A percentile compares a stretch with the other conserved stretches of the same genome.
Conservation (phyloP, 2,329 filamentous ascomycete species). For the Venturia asperata region DNA sequence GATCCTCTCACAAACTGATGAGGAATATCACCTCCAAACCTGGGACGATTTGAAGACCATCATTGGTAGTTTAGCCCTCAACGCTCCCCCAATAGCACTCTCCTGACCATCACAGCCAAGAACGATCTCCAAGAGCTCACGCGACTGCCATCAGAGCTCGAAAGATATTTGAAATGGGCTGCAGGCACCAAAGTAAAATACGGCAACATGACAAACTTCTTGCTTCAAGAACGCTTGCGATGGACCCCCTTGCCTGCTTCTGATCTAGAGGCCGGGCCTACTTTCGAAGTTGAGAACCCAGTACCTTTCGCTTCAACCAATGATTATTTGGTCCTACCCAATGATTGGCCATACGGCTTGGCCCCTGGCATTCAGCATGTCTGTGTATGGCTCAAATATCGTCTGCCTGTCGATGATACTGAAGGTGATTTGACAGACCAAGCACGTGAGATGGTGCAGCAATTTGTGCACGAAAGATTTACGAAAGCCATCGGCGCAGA, state of each 20-base stretch:
- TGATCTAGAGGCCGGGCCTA: constrained; percentile 22
- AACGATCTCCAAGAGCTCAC: constrained; percentile 51
- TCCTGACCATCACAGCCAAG: constrained; percentile 23
- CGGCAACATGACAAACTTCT: constrained; percentile 50
- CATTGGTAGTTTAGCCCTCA: constrained; percentile 36
- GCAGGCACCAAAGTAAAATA: constrained; percentile 47
- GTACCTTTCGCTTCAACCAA: constrained; percentile 47
- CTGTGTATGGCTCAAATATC: constrained; percentile 46
- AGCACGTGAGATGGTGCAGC: constrained; percentile 27
- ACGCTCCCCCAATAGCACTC: neutral
- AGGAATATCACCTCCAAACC: constrained; percentile 45
- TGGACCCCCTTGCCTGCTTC: constrained; percentile 38
- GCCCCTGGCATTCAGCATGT: constrained; percentile 49
- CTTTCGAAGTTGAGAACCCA: constrained; percentile 39
- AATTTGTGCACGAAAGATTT: constrained; percentile 20
- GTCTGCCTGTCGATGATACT: constrained; percentile 27
- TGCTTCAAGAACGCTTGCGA: constrained; percentile 47
- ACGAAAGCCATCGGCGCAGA: constrained; percentile 32
- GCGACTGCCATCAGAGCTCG: constrained; percentile 52
- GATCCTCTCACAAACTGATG: constrained; percentile 45
- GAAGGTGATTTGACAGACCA: constrained; percentile 29
- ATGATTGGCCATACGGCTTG: constrained; percentile 59
- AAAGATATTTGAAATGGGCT: constrained; percentile 55
- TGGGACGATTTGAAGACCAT: constrained; percentile 48
- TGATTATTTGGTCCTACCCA: constrained; percentile 52